These are phyloP conservation scores for Logfia minima DNA, from an alignment of 129 eudicot genomes.

Conservation along the genomic window DNA sequence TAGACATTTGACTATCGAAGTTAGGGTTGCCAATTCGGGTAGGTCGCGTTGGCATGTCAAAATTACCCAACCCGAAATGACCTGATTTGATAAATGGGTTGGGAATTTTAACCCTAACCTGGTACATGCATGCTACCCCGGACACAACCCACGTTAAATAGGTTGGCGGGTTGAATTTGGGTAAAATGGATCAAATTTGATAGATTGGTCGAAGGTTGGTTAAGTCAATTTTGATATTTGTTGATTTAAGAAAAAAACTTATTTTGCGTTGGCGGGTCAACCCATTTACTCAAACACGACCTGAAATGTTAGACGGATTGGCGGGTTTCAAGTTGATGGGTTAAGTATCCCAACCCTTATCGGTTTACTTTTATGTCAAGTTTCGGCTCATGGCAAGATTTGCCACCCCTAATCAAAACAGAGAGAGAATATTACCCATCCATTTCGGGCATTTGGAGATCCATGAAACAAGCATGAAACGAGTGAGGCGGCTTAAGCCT, in stretches of 20 bases:
- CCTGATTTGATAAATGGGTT: neutral
- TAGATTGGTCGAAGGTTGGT: neutral
- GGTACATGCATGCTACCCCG: neutral
- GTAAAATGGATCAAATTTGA: neutral
- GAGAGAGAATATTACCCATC: conserved; percentile 60
- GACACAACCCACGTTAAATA: neutral
- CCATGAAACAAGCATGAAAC: conserved; percentile 97
- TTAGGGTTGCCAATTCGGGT: neutral
- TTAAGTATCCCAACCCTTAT: neutral
- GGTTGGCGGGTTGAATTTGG: neutral
- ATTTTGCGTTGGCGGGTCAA: neutral
- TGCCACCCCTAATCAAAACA: neutral
- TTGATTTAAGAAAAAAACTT: neutral
- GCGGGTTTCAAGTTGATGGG: neutral
- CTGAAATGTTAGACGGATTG: neutral
- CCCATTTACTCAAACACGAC: neutral
- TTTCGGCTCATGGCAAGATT: neutral
- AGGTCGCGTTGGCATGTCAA: neutral
- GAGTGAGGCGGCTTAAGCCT: conserved; percentile 73
- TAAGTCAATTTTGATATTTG: neutral
- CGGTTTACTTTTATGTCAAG: neutral
- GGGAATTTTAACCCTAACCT: neutral
- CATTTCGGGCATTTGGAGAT: conserved; percentile 98
- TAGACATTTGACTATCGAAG: neutral
- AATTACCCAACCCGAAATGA: neutral